Conservation (phyloP, 2,329 filamentous ascomycete species). For the Beauveria sp. region DNA sequence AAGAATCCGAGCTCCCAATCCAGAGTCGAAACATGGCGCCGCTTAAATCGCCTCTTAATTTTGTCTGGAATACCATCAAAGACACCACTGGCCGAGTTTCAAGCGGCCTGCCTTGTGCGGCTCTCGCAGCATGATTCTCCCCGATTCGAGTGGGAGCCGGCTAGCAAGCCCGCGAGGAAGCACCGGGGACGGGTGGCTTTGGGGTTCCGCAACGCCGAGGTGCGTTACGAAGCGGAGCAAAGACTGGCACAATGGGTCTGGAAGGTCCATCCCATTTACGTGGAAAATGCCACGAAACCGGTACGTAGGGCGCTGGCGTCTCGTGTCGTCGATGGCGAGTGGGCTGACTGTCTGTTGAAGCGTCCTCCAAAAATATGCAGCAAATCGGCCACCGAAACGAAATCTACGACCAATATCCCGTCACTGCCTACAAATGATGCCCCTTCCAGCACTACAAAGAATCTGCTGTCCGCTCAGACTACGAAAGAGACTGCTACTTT, state of each 20-base stretch:
- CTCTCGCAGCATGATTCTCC: background rate
- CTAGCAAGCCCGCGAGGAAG: no score
- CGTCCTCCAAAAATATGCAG: no score
- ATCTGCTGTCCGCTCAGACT: no score
- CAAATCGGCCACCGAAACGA: no score
- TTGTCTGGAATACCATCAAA: background rate
- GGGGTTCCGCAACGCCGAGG: background rate
- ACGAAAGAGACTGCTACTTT: no score
- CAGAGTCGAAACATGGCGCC: background rate
- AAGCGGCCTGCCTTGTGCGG: background rate
- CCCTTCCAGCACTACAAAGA: no score
- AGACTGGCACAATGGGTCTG: background rate
- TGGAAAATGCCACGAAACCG: background rate
- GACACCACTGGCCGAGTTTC: background rate
- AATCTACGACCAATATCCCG: no score
- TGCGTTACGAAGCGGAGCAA: background rate
- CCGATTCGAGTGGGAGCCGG: background rate
- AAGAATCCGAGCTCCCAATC: background rate
- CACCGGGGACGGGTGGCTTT: background rate
- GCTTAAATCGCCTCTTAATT: background rate
- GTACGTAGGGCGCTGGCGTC: background rate
- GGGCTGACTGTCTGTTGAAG: background rate
- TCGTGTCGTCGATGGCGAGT: background rate
- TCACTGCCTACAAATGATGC: no score
- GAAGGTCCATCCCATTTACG: background rate